A percentile compares a stretch with the other conserved stretches of the same genome.
Conservation (phyloP, 2,329 filamentous ascomycete genomes). For the Aspergillus arachidicola region DNA sequence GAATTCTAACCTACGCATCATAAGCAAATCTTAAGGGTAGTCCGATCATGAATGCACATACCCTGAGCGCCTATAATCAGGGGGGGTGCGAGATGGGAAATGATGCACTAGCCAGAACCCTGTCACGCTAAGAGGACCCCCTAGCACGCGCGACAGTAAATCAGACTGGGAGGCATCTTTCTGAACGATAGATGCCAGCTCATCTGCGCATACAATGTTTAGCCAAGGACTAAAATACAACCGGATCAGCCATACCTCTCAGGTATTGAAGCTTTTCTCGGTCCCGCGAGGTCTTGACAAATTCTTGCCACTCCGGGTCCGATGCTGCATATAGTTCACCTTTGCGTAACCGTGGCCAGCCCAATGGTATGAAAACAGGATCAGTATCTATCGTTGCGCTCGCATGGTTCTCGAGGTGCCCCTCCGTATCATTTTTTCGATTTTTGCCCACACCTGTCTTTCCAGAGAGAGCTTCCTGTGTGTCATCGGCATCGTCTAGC, state of each 20-base stretch:
- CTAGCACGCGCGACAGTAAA: constrained; percentile 49
- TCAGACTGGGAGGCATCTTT: constrained; percentile 48
- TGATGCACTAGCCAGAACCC: constrained; percentile 64
- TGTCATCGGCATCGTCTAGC: constrained; percentile 23
- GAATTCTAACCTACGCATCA: constrained; percentile 30
- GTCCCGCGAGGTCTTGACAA: constrained; percentile 61
- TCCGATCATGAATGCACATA: constrained; percentile 39
- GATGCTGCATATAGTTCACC: constrained; percentile 34
- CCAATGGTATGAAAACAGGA: constrained; percentile 63
- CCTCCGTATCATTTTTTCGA: not conserved
- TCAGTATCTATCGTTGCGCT: constrained; percentile 44
- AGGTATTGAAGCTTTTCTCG: constrained; percentile 51
- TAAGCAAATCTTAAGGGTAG: constrained; percentile 12
- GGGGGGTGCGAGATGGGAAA: constrained; percentile 62
- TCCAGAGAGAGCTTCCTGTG: constrained; percentile 8
- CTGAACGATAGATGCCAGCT: constrained; percentile 50
- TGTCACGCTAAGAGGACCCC: constrained; percentile 52
- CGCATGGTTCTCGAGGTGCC: not conserved
- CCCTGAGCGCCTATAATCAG: constrained; percentile 63
- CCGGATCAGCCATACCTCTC: constrained; percentile 37
- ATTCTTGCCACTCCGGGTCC: constrained; percentile 67
- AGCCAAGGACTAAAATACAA: constrained; percentile 5
- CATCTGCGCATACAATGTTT: constrained; percentile 38
- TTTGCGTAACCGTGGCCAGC: constrained; percentile 47
- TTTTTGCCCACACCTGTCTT: not conserved